phyloP scores from a whole-genome alignment of 1,139 yeast genomes.

The Meyerozyma sp. region DNA sequence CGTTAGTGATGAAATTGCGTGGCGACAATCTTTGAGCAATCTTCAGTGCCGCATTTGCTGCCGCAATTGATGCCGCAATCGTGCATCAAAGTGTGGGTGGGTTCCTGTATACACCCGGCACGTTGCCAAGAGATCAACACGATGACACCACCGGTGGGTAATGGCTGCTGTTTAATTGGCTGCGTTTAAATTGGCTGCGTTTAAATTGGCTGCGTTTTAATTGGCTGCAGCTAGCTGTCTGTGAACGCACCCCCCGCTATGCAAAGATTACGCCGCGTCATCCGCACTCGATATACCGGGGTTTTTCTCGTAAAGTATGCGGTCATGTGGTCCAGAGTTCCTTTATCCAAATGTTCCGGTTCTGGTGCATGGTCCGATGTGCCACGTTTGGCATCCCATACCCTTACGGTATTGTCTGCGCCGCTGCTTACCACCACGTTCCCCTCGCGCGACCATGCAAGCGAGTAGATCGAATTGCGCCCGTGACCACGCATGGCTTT shows the following conservation, averaged over 20 bases:
- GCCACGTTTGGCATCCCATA: slow-evolving; percentile 90
- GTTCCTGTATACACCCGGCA: background rate
- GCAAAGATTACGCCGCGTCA: slow-evolving; percentile 85
- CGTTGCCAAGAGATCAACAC: background rate
- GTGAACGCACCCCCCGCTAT: slow-evolving; percentile 85
- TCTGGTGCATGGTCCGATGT: slow-evolving; percentile 77
- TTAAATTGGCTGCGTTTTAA: background rate
- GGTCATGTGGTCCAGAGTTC: slow-evolving; percentile 81
- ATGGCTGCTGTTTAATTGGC: too few species aligned
- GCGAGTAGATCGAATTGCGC: slow-evolving; percentile 74
- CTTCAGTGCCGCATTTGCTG: background rate
- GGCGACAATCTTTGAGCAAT: too few species aligned
- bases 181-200: background rate
- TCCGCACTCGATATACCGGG: slow-evolving; percentile 89
- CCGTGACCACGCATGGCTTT: slow-evolving; percentile 92
- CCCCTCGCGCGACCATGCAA: slow-evolving; percentile 84
- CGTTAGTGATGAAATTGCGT: too few species aligned
- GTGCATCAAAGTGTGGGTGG: background rate
- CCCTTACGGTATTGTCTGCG: slow-evolving; percentile 87
- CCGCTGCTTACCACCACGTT: slow-evolving; percentile 87
- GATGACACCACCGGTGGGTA: background rate
- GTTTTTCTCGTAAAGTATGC: slow-evolving; percentile 92
- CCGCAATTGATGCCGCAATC: background rate
- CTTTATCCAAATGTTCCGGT: slow-evolving; percentile 44
- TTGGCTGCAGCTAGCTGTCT: slow-evolving; percentile 4